Evolutionary conservation across 345 rosid genomes (phyloP), one percentile per base, ranked within the genome.

Genomic region (Camelina laxa): DNA sequence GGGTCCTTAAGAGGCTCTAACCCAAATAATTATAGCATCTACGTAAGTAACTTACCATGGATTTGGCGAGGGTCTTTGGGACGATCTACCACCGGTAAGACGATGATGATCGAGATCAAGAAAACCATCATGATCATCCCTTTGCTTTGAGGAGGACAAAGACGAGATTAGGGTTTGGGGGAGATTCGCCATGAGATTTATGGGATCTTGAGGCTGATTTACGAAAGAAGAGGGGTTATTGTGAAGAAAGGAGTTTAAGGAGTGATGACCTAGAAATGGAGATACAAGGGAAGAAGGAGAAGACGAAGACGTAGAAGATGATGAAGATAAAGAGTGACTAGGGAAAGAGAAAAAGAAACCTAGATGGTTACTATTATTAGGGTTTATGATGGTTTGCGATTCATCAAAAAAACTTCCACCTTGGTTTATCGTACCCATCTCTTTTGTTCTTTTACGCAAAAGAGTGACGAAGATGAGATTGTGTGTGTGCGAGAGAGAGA

Each of bases 361-460:
- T 80, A 88, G 74, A 63, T 85, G 87, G 90, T 27, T 15, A 78
- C 35, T 76, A 24, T 38, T 54, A 58, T 41, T 72, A 72, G 77
- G 77, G 77, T 65, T 78, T 72, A 72, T 59, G 70, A 72, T 75
- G 69, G 73, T 47, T 64, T 64, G 87, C 55, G 86, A 82, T 36
- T 85, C 93, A 73, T 88, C 91, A 64, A 86, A 83, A 78, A 85
- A 81, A 57, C 89, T 81, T 80, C 82, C 80, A 62, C 80, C 85
- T 67, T 89, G 84, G 30, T 85, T 80, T 47, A 85, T 73, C 5
- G 87, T 73, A 58, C 91, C 83, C 91, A 89, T 84, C 41, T 73
- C 74, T 55, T 38, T 75, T 75, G 56, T 60, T 50, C 65, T 75
- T 41, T 65, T 55, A 75, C 73, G 33, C 60, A 16, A 55, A 65